Percentiles rank a stretch among this genome's conserved stretches.
Evolutionary conservation across 768 basidiomycete genomes (phyloP).

Genomic region (Rhodotorula babjevae): DNA sequence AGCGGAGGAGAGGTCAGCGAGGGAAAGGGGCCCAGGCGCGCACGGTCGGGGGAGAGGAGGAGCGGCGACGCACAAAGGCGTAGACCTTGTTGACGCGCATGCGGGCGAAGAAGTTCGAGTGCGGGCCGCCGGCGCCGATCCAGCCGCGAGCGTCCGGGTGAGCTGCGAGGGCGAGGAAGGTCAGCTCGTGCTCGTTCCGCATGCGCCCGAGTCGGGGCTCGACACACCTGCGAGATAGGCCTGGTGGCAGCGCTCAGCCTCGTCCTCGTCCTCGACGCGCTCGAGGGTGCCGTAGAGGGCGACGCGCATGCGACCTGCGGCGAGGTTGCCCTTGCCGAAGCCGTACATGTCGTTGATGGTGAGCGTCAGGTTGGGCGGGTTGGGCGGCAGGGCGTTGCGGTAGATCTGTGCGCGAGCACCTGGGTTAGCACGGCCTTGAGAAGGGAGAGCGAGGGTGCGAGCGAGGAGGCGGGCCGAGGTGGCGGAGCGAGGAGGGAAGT

Average conservation of each 20-base stretch:
- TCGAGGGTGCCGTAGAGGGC: conserved; percentile 38
- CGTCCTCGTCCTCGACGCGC: conserved; percentile 23
- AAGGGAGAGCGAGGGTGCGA: no score
- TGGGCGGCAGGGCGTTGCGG: conserved; percentile 38
- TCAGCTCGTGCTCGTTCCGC: no score
- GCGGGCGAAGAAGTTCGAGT: conserved; percentile 36
- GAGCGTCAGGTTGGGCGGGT: conserved; percentile 34
- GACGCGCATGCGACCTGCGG: conserved; percentile 33
- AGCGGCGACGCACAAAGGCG: conserved; percentile 13
- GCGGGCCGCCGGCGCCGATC: conserved; percentile 31
- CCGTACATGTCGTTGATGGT: conserved; percentile 36
- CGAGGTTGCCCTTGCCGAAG: conserved; percentile 37
- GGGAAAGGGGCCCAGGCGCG: rapidly evolving
- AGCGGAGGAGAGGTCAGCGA: background rate
- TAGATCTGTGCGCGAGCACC: conserved; percentile 27
- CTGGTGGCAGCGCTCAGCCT: conserved; percentile 17
- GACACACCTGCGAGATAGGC: conserved; percentile 30
- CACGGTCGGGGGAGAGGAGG: background rate
- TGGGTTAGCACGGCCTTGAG: no score
- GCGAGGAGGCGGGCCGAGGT: no score
- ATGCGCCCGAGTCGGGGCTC: no score
- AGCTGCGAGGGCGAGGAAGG: background rate
- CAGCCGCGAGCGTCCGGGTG: conserved; percentile 34
- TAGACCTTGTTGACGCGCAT: conserved; percentile 33
- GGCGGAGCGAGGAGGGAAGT: background rate